These are phyloP conservation scores for Lactarius psammicola DNA, from an alignment of 768 basidiomycete species.

Conservation along the genomic window DNA sequence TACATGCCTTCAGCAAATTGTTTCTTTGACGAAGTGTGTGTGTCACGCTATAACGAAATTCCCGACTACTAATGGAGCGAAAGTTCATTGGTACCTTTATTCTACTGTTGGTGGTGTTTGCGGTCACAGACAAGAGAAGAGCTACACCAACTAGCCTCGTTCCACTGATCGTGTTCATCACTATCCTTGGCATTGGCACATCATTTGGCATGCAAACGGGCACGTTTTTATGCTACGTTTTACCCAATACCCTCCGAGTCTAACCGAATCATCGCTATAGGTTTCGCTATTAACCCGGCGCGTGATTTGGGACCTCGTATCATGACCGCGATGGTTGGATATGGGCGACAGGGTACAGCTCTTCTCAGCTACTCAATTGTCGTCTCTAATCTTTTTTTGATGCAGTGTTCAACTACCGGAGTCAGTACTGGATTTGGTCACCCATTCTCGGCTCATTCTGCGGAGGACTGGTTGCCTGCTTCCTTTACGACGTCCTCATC, in stretches of 20 bases:
- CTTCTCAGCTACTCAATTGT: background rate
- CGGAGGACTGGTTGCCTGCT: slow-evolving; percentile 53
- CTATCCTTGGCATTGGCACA: slow-evolving; percentile 57
- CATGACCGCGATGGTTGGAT: slow-evolving; percentile 72
- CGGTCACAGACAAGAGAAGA: slow-evolving; percentile 54
- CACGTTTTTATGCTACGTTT: background rate
- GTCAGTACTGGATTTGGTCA: slow-evolving; percentile 76
- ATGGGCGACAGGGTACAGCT: slow-evolving; percentile 46
- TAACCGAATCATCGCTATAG: slow-evolving; percentile 34
- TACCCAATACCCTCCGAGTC: no score
- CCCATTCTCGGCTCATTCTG: slow-evolving; percentile 57
- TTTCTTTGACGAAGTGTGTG: slow-evolving; percentile 47
- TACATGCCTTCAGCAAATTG: slow-evolving; percentile 45
- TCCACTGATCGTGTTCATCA: slow-evolving; percentile 55
- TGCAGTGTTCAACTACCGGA: slow-evolving; percentile 42
- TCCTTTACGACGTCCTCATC: slow-evolving; percentile 58
- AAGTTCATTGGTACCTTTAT: slow-evolving; percentile 58
- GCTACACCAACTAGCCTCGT: slow-evolving; percentile 48
- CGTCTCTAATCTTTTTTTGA: background rate
- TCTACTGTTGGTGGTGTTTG: slow-evolving; percentile 53
- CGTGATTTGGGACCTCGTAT: slow-evolving; percentile 71
- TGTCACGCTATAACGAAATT: background rate
- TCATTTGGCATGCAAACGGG: slow-evolving; percentile 61
- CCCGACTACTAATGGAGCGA: slow-evolving; percentile 1
- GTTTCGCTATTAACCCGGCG: slow-evolving; percentile 66